These are phyloP conservation scores for Solanum neorickii DNA, from an alignment of 257 asterid species.

Conservation along the genomic window DNA sequence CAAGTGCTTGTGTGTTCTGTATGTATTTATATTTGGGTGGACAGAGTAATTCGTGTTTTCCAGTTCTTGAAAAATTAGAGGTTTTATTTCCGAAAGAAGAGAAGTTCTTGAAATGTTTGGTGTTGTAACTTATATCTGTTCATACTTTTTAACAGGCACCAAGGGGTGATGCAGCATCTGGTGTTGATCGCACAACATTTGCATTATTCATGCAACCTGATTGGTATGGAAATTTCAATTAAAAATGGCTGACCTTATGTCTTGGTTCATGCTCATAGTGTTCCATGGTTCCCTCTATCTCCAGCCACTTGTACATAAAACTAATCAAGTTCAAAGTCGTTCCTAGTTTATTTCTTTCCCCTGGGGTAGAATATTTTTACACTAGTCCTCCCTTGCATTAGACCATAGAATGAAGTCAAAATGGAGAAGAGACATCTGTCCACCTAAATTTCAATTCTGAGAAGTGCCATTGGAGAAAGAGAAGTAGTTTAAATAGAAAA, in stretches of 20 bases:
- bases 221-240: slow-evolving; percentile 35
- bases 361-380: not conserved
- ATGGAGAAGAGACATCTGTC: not conserved
- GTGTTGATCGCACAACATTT: slow-evolving; percentile 80
- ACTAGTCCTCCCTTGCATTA: not conserved
- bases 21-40: not conserved
- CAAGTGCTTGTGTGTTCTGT: not conserved
- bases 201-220: slow-evolving; percentile 95
- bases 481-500: not conserved
- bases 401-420: not conserved
- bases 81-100: not conserved
- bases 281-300: not conserved
- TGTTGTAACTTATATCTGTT: not conserved
- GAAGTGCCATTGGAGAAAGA: not conserved
- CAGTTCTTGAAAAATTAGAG: not conserved
- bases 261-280: not conserved
- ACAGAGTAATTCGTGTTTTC: not conserved
- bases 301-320: not conserved
- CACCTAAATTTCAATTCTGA: not conserved
- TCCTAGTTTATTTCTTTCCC: not conserved
- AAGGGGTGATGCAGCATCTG: slow-evolving; percentile 47
- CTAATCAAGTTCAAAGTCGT: not conserved
- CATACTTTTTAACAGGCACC: slow-evolving; percentile 48
- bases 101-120: not conserved
- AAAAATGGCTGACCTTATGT: not conserved